phyloP scores from a whole-genome alignment of 768 basidiomycete genomes.

The Hemileccinum rubropunctum region DNA sequence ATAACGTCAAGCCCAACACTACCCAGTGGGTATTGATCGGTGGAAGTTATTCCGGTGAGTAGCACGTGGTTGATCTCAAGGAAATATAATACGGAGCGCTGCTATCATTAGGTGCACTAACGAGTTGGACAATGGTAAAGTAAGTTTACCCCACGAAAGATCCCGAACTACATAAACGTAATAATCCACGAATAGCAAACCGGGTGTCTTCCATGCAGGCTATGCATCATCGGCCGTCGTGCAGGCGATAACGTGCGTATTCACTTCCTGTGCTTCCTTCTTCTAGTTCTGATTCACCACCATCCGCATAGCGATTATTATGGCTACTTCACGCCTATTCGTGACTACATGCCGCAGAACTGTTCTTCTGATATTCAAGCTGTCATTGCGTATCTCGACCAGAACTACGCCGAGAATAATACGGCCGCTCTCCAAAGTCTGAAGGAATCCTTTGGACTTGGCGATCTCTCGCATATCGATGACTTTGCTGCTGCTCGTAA shows the following conservation, averaged over 20 bases:
- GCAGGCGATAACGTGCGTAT: conserved; percentile 39
- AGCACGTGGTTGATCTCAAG: not conserved
- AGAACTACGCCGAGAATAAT: conserved; percentile 47
- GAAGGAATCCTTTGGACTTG: conserved; percentile 60
- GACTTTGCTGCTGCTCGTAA: conserved; percentile 60
- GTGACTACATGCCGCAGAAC: conserved; percentile 64
- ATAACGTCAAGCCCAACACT: conserved; percentile 52
- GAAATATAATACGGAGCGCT: not conserved
- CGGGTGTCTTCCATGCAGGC: conserved; percentile 39
- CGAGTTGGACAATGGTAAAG: conserved; percentile 71
- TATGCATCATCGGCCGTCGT: conserved; percentile 49
- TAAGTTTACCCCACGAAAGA: conserved; percentile 26
- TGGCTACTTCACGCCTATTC: conserved; percentile 69
- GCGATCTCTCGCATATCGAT: conserved; percentile 54
- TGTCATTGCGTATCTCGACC: conserved; percentile 60
- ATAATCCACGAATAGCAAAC: conserved; percentile 30
- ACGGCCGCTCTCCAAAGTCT: conserved; percentile 47
- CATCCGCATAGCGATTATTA: conserved; percentile 19
- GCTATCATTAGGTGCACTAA: conserved; percentile 35
- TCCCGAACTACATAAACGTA: not conserved
- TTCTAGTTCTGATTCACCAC: not conserved
- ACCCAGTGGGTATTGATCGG: conserved; percentile 44
- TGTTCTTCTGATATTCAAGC: conserved; percentile 71
- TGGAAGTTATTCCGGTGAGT: conserved; percentile 40
- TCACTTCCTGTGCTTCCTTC: not conserved